Base-by-base conservation (phyloP, 352 stramenopile genomes). In the Phytophthora citrophthora region DNA sequence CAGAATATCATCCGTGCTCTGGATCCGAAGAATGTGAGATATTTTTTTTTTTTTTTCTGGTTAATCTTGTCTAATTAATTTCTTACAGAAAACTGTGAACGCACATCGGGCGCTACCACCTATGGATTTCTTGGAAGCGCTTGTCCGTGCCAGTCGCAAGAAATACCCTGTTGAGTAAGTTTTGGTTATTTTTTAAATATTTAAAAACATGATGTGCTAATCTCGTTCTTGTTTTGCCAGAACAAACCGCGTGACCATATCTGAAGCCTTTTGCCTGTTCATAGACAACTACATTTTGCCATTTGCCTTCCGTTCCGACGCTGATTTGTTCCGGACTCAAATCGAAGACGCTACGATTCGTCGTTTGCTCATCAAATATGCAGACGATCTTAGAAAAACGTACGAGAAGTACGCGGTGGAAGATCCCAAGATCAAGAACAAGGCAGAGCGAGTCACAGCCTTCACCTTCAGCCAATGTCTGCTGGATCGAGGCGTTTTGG, bases 191-290 rank as follows among this genome's bases (percentile, higher is more conserved):
- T 34, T 34, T 34, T 34, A 34, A 34, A 34, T 34, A 13, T 34
- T 34, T 34, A 34, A 34, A 34, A 34, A 34, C 4, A 11, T 34
- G 29, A 4, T 3, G 8, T 34, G 9, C 0, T 34, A 13, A 34
- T 34, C 4, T 4, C 11, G 13, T 34, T 34, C 8, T 32, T 47
- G 13, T 18, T 50, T 18, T 41, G 27, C 2, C 38, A 89, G 80
- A 48, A 71, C 76, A 51, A 83, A 89, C 47, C 79, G 82, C 20
- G 63, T 89, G 49, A 86, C 85, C 11, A 59, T 93, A 6, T 93
- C 85, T 5, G 85, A 93, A 62, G 73, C 81, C 8, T 90, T 93
- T 45, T 93, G 82, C 48, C 71, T 93, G 38, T 74, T 93, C 31
- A 66, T 90, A 2, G 82, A 91, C 68, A 93, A 88, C 54, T 87